phyloP scores from a whole-genome alignment of 2,329 filamentous ascomycete genomes.

The Esteya vermicola region DNA sequence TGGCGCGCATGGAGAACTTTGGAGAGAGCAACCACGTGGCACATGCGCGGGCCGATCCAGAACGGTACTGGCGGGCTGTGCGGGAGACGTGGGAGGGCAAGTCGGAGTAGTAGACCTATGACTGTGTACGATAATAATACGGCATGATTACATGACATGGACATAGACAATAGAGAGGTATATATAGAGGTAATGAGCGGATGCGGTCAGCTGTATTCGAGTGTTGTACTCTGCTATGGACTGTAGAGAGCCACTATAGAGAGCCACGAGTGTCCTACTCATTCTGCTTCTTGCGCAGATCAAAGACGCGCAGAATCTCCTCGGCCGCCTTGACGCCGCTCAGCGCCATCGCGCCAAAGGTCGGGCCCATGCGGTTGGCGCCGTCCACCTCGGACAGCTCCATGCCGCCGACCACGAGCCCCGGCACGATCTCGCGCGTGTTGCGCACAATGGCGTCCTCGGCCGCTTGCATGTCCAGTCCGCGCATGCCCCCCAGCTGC shows the following conservation, averaged over 20 bases:
- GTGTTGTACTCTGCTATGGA: too few relatives aligned
- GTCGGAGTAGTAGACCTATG: neutral
- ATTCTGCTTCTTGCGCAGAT: slow-evolving; percentile 44
- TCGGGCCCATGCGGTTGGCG: slow-evolving; percentile 70
- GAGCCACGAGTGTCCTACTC: neutral
- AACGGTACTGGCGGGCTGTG: slow-evolving; percentile 36
- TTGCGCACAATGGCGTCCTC: slow-evolving; percentile 91
- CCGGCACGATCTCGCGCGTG: slow-evolving; percentile 76
- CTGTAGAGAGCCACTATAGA: neutral
- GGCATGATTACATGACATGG: neutral
- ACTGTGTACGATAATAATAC: too few relatives aligned
- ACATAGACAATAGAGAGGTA: neutral
- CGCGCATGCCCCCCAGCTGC: slow-evolving; percentile 81
- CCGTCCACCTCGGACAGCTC: slow-evolving; percentile 83
- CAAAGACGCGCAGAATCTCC: slow-evolving; percentile 66
- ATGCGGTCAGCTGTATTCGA: too few relatives aligned
- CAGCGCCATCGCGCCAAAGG: slow-evolving; percentile 56
- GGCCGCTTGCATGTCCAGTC: slow-evolving; percentile 80
- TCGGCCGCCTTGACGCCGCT: slow-evolving; percentile 84
- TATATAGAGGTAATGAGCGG: too few relatives aligned
- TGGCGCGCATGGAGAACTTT: slow-evolving; percentile 29
- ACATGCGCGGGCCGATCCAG: slow-evolving; percentile 28
- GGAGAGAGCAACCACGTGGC: slow-evolving; percentile 34
- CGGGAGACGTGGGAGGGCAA: slow-evolving; percentile 28
- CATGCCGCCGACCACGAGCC: slow-evolving; percentile 89